Evolutionary conservation across 768 basidiomycete species (phyloP), one percentile per base, ranked within the genome.

Genomic region (Russula sp.): DNA sequence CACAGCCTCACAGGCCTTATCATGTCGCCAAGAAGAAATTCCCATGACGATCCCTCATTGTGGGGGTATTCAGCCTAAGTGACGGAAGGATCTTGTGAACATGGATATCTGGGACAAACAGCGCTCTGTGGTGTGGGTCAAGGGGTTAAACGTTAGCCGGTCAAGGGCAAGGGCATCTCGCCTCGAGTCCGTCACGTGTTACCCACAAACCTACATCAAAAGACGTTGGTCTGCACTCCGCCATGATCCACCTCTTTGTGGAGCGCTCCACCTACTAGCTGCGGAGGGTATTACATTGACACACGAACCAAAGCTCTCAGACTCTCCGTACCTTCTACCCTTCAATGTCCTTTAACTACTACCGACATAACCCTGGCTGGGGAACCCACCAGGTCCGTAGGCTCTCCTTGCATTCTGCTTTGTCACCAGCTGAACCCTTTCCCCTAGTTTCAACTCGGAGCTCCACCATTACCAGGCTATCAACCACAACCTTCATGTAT

Each of bases 271-370:
- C 10, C 0, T 11, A 53, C 50, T 16, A 6, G 22, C 10, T 28
- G 42, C 24, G 3, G 30, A 7, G 56, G 56, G 53, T 60, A 44
- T 56, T 51, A 44, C 28, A n/a, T 10, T 18, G 40, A 42, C 18
- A 20, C 46, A 46, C 36, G 1, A 20, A 38, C 38, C 40, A 2
- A 28, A 28, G 2, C 14, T 18, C 7, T 24, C 54, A 46, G 18
- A 14, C 55, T 22, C 30, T 32, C 38, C 36, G 20, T n/a, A n/a
- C 36, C 57, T 60, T 64, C 60, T 57, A 59, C 70, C 18, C 66
- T 63, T 61, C 59, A 69, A 84, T 82, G 81, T 71, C 79, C 42
- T 80, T 78, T 70, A 72, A 80, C 71, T 78, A 82, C 65, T 81
- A 81, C 69, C 79, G 78, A 50, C 38, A 7, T 7, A 28, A 62